These are phyloP conservation scores for Phytophthora citrophthora DNA, from an alignment of 352 stramenopile species.

Conservation along the genomic window DNA sequence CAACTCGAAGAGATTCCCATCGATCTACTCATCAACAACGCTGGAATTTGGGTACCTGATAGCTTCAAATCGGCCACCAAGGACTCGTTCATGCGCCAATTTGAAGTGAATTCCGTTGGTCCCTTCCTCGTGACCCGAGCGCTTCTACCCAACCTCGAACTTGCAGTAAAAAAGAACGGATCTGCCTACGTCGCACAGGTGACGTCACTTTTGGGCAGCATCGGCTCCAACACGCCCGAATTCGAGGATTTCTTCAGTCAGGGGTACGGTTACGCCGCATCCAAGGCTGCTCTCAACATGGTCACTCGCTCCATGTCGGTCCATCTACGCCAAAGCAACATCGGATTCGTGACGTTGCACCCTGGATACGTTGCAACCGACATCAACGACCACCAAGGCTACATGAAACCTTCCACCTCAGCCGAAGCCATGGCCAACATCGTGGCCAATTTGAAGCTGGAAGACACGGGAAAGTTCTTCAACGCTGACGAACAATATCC, in stretches of 20 bases:
- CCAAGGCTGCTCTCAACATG: slow-evolving; percentile 1
- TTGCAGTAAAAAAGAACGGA: neutral
- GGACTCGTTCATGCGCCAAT: slow-evolving; percentile 2
- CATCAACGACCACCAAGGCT: slow-evolving; percentile 1
- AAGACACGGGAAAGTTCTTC: slow-evolving; percentile 2
- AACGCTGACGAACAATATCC: neutral
- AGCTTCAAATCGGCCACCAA: neutral
- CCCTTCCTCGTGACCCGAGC: neutral
- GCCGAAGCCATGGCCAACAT: neutral
- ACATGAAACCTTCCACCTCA: neutral
- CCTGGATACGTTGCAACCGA: slow-evolving; percentile 4
- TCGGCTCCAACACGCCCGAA: neutral
- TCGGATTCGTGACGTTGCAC: slow-evolving; percentile 1
- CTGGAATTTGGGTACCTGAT: neutral
- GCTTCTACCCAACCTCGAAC: neutral
- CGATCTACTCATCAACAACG: slow-evolving; percentile 7
- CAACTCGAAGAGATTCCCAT: neutral
- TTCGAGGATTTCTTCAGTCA: neutral
- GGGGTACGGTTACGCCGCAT: neutral
- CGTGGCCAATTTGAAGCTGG: neutral
- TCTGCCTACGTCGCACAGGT: neutral
- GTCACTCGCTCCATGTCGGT: neutral
- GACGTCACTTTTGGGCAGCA: neutral
- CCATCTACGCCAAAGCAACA: neutral
- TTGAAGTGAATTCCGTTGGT: neutral